Evolutionary conservation across 164 flowering plant species (phyloP).

Genomic region (Cinnamomum micranthum): DNA sequence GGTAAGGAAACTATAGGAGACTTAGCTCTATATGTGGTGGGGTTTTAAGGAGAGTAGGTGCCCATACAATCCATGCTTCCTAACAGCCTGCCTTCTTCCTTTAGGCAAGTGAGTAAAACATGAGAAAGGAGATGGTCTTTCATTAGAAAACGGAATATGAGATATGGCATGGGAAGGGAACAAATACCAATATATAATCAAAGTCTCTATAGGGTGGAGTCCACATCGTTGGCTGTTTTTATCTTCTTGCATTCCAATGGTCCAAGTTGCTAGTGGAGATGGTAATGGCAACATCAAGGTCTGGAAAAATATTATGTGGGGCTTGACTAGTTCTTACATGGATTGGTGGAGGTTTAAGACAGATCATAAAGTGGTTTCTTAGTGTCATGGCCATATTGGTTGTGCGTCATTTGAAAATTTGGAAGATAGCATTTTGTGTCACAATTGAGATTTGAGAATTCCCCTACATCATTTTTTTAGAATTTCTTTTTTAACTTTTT

Average conservation of each 20-base stretch:
- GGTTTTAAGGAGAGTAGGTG: background rate
- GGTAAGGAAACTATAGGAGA: background rate
- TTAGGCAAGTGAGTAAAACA: conserved; percentile 20
- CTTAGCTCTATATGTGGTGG: background rate
- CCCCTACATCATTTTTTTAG: too few species aligned
- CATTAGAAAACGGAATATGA: conserved; percentile 8
- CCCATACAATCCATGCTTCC: conserved; percentile 18
- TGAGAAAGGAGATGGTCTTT: conserved; percentile 21
- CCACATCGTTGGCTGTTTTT: conserved; percentile 7
- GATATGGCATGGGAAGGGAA: background rate
- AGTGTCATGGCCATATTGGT: too few species aligned
- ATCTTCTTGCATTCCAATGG: conserved; percentile 1
- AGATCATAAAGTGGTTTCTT: too few species aligned
- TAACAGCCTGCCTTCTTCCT: conserved; percentile 15
- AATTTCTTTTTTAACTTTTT: too few species aligned
- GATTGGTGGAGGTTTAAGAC: background rate
- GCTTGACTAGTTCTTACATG: background rate
- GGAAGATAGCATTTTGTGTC: too few species aligned
- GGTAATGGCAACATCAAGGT: background rate
- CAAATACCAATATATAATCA: background rate
- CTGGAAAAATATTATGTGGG: background rate
- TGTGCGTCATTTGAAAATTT: too few species aligned
- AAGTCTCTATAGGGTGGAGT: background rate
- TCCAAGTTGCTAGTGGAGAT: background rate
- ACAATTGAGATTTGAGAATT: too few species aligned